Evolutionary conservation across 345 rosid species (phyloP), one percentile per base, ranked within the genome.

Genomic region (Carallia pectinifolia): DNA sequence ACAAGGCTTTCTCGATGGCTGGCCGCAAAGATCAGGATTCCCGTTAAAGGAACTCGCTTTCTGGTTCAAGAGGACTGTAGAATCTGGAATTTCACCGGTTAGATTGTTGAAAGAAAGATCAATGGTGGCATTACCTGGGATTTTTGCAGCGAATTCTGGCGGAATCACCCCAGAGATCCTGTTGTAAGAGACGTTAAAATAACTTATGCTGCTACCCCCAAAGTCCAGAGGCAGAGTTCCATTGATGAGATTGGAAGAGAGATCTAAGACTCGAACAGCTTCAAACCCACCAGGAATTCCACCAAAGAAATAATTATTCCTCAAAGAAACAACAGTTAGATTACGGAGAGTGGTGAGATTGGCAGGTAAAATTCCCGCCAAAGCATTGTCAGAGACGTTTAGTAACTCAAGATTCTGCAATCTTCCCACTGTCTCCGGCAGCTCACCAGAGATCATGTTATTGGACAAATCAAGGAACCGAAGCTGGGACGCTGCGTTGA

Each of bases 81-180:
- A 79, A 61, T 84, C 83, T 2, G 96, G 97, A 33, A 95, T 82
- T 77, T 87, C 73, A 36, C 99, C 97, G 0, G 87, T 73, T 16
- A 95, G 81, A 36, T 84, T 87, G 79, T 95, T 95, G 70, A 74
- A 92, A 6, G 97, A 95, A 67, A 95, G 81, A 79, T 92, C 97
- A 6, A 92, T 74, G 6, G 81, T 83, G 19, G 97, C 88, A 55
- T 83, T 85, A 17, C 70, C 83, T 0, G 90, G 92, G n/a, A 92
- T 83, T 55, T 79, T 78, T 33, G 74, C 75, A 1, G 82, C 83
- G 69, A 91, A 91, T 76, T 80, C 74, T 0, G 75, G 53, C 16
- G 93, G 90, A 62, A 92, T 90, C 74, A 66, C 72, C 1, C 93
- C 93, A 31, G 92, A 86, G 58, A 95, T 67, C 69, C 79, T 79